phyloP scores from a whole-genome alignment of 345 rosid species.

The Salix viminalis region DNA sequence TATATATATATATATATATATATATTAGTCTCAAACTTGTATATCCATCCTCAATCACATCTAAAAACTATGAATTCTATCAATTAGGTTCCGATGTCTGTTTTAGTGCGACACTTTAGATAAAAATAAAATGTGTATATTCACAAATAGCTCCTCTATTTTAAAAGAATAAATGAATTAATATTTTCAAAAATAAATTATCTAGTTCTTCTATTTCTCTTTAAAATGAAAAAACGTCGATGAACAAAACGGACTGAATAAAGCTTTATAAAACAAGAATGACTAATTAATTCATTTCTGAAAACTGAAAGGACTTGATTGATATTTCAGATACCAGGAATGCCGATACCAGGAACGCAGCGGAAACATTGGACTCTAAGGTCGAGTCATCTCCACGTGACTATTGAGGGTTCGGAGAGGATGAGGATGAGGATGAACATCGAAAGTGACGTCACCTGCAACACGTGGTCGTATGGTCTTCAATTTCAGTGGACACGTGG shows the following conservation, averaged over 20 bases:
- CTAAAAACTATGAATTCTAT: too few relatives aligned
- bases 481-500: not conserved
- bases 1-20: too few relatives aligned
- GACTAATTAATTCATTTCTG: too few relatives aligned
- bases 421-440: not conserved
- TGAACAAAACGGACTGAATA: not conserved
- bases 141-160: not conserved
- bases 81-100: too few relatives aligned
- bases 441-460: not conserved
- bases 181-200: too few relatives aligned
- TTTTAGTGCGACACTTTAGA: not conserved
- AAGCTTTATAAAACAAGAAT: too few relatives aligned
- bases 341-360: not conserved
- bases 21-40: too few relatives aligned
- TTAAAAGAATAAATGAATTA: too few relatives aligned
- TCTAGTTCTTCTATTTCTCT: not conserved
- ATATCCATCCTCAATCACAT: too few relatives aligned
- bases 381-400: not conserved
- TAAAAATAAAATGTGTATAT: not conserved
- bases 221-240: not conserved
- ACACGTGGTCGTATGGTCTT: not conserved
- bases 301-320: not conserved
- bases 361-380: not conserved
- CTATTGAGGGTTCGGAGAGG: not conserved
- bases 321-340: not conserved